Base-by-base conservation (phyloP, 345 rosid genomes). In the Populus euphratica region DNA sequence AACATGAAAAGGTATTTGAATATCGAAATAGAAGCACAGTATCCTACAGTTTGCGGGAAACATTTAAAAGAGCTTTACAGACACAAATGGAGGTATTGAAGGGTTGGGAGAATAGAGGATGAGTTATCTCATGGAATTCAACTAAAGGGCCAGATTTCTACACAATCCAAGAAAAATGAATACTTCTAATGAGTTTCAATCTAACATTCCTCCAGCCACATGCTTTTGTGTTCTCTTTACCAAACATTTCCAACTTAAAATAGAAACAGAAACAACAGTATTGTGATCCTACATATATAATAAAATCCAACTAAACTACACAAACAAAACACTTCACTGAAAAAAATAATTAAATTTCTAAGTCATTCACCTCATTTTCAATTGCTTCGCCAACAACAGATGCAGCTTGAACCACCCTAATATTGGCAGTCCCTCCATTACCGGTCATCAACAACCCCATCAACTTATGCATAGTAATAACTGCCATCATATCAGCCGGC, bases 401-500 rank as follows among this genome's bases (percentile, higher is more conserved):
- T 76, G 93, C 93, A 11, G 97, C 99, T 78, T 87, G 90, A 44
- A 96, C 89, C 25, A 93, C 90, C 74, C 87, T 87, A 80, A 91
- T 87, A 76, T 79, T 83, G 39, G 97, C 97, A 80, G 72, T 81
- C 13, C 91, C 91, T 69, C 88, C 93, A 73, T 78, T 73, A 67
- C 74, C 73, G 12, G 94, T 87, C 97, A 96, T 87, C 89, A 96
- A 78, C 83, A 96, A 70, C 47, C 89, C 94, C 93, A 96, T 88
- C 87, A 96, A 74, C 87, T 90, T 93, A 81, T 93, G 97, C 99
- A 96, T 96, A 2, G 96, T 88, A 73, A 96, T 92, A 71, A 91
- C 94, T 2, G 99, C 97, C 97, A 96, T 92, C 95, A 84, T 92
- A 84, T 90, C 96, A 0, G 97, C 90, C 0, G 94, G 92, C 80